Evolutionary conservation across 768 basidiomycete species (phyloP).

Genomic region (Hygrophorus pudorinus): DNA sequence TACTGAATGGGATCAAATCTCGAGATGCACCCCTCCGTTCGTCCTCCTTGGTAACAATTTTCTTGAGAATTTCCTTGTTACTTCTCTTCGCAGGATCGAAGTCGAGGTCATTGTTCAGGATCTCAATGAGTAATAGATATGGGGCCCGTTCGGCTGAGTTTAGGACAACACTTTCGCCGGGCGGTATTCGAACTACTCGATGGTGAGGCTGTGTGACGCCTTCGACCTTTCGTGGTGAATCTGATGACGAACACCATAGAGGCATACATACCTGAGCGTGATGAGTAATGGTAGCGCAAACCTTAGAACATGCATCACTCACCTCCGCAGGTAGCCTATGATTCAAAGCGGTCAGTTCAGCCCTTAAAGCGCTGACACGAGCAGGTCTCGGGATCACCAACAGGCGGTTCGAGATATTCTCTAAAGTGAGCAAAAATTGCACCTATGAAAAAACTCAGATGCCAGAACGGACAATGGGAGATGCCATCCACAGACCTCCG

Average conservation of each 20-base stretch:
- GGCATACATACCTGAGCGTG: slow-evolving; percentile 68
- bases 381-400: slow-evolving; percentile 90
- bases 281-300: slow-evolving; percentile 1
- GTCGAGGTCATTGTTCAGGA: slow-evolving; percentile 82
- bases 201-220: slow-evolving; percentile 65
- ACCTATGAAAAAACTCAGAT: slow-evolving; percentile 37
- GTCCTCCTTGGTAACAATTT: slow-evolving; percentile 58
- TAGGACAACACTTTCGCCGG: slow-evolving; percentile 93
- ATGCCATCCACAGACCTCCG: slow-evolving; percentile 47
- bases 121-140: slow-evolving; percentile 86
- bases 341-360: slow-evolving; percentile 90
- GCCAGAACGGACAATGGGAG: slow-evolving; percentile 3
- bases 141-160: slow-evolving; percentile 97
- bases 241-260: slow-evolving; percentile 77
- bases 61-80: slow-evolving; percentile 81
- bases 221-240: slow-evolving; percentile 30
- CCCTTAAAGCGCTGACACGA: slow-evolving; percentile 90
- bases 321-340: slow-evolving; percentile 96
- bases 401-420: slow-evolving; percentile 87
- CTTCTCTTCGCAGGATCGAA: slow-evolving; percentile 78
- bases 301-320: slow-evolving; percentile 12
- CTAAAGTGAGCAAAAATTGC: slow-evolving; percentile 78
- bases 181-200: slow-evolving; percentile 93
- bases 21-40: slow-evolving; percentile 47
- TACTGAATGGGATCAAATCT: slow-evolving; percentile 40